Conservation (phyloP, 768 basidiomycete genomes). For the Phallus indusiatus region DNA sequence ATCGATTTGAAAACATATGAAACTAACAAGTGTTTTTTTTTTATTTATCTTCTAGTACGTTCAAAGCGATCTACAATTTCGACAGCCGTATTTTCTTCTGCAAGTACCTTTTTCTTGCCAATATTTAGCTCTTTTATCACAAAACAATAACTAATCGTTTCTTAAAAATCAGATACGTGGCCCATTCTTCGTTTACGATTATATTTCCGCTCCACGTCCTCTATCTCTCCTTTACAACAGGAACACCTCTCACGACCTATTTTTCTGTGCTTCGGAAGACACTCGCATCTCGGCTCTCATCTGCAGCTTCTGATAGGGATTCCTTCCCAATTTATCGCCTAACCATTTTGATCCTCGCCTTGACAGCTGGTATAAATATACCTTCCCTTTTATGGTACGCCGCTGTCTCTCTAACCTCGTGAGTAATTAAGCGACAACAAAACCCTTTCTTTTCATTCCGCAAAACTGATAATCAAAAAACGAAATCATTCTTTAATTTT, state of each 20-base stretch:
- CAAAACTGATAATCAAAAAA: not conserved
- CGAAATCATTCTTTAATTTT: slow-evolving; percentile 6
- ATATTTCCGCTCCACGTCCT: slow-evolving; percentile 78
- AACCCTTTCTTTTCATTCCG: not conserved
- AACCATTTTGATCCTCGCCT: slow-evolving; percentile 21
- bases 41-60: slow-evolving; percentile 50
- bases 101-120: slow-evolving; percentile 26
- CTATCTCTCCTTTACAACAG: slow-evolving; percentile 44
- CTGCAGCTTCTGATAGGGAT: slow-evolving; percentile 1
- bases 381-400: slow-evolving; percentile 71
- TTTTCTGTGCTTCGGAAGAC: slow-evolving; percentile 36
- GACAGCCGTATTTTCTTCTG: slow-evolving; percentile 88
- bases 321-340: slow-evolving; percentile 25
- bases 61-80: slow-evolving; percentile 64
- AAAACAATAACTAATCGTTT: not conserved
- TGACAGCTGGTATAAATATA: slow-evolving; percentile 47
- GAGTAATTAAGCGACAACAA: slow-evolving; percentile 31
- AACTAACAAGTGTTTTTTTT: not conserved
- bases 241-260: slow-evolving; percentile 39
- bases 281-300: slow-evolving; percentile 33
- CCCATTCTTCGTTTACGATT: slow-evolving; percentile 72
- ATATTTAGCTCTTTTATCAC: not conserved
- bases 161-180: slow-evolving; percentile 55
- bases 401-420: slow-evolving; percentile 64
- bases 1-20: not conserved